phyloP scores from a whole-genome alignment of 768 basidiomycete species.

The Mycena latifolia region DNA sequence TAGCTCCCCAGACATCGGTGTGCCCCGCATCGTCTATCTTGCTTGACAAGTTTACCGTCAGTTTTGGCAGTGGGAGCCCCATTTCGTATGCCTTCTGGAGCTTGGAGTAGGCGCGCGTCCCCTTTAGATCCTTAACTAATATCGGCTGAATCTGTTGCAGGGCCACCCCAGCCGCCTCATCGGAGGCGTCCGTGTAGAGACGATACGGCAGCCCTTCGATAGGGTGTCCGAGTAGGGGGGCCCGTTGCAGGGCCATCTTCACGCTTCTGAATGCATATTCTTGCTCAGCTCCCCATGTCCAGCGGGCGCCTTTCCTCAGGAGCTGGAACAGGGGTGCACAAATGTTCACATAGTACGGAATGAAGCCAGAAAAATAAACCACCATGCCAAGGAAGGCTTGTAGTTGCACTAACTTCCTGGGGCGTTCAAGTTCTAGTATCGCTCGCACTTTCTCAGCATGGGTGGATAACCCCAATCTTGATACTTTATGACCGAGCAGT shows the following conservation, averaged over 20 bases:
- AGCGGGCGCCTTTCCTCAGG: too few species aligned
- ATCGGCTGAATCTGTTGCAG: conserved; percentile 37
- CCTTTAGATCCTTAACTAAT: conserved; percentile 16
- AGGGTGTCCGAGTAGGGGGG: conserved; percentile 41
- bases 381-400: conserved; percentile 38
- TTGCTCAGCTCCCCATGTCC: too few species aligned
- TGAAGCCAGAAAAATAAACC: conserved; percentile 9
- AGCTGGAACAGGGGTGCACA: too few species aligned
- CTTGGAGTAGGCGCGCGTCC: conserved; percentile 18
- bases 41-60: neutral
- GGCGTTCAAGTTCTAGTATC: conserved; percentile 11
- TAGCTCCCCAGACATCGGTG: too few species aligned
- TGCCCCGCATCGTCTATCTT: too few species aligned
- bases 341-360: too few species aligned
- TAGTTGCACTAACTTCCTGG: conserved; percentile 12
- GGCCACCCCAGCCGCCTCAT: conserved; percentile 13
- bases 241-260: too few species aligned
- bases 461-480: conserved; percentile 15
- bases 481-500: conserved; percentile 13
- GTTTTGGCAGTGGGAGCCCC: neutral
- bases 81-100: conserved; percentile 25
- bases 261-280: too few species aligned
- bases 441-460: conserved; percentile 24
- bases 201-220: conserved; percentile 38
- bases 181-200: conserved; percentile 42